Evolutionary conservation across 2,329 filamentous ascomycete species (phyloP), one percentile per base, ranked within the genome.

Genomic region (Talaromyces funiculosus): DNA sequence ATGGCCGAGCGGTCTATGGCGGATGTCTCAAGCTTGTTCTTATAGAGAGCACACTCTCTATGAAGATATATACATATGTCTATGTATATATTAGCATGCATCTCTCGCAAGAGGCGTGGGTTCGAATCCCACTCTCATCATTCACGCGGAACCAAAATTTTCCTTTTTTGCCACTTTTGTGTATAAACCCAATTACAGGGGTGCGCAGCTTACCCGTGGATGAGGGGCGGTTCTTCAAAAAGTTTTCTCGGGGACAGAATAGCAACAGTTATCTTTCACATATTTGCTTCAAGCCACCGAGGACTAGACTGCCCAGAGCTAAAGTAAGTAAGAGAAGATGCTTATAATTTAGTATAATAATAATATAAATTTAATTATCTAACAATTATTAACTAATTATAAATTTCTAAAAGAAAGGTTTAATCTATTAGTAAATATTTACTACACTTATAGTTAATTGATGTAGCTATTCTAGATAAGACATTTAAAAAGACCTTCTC

Each of bases 201-300:
- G n/a, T n/a, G n/a, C n/a, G n/a, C n/a, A n/a, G n/a, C n/a, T n/a
- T n/a, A n/a, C n/a, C n/a, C n/a, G n/a, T n/a, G n/a, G n/a, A n/a
- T n/a, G n/a, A n/a, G n/a, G n/a, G n/a, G n/a, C n/a, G n/a, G n/a
- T n/a, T n/a, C n/a, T n/a, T n/a, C n/a, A n/a, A n/a, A n/a, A n/a
- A n/a, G n/a, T n/a, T n/a, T n/a, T n/a, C n/a, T n/a, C n/a, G n/a
- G n/a, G n/a, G n/a, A 74, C 71, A 73, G 57, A 20, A 74, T 69
- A 2, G 71, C 72, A 57, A 74, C 71, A 4, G 68, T 72, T 1
- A 72, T 72, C 57, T 68, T 66, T 65, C 68, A 54, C 71, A 73
- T n/a, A 53, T 62, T 8, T 54, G 56, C 53, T 66, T 62, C 14
- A 66, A 60, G 49, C 55, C 47, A n/a, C 64, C 60, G 8, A 64